Evolutionary conservation across 768 basidiomycete species (phyloP).

Genomic region (Gloeopeniophorella convolvens): DNA sequence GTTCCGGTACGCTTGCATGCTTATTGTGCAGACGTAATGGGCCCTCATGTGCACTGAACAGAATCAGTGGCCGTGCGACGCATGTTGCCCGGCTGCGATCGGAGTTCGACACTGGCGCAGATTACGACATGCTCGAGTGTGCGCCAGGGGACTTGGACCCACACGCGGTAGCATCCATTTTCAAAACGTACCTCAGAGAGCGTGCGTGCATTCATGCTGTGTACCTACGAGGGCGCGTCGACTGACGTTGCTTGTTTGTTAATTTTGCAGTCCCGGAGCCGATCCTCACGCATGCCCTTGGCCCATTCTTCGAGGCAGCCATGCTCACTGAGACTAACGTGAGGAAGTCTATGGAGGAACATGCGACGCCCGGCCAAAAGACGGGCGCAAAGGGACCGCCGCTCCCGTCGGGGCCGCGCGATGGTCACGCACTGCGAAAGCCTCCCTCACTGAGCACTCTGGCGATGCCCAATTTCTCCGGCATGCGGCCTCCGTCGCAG

Average conservation of each 20-base stretch:
- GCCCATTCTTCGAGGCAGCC: constrained; percentile 74
- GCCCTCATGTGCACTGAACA: constrained; percentile 27
- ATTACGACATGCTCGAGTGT: constrained; percentile 75
- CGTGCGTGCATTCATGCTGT: constrained; percentile 46
- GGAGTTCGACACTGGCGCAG: constrained; percentile 85
- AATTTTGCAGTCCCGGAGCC: constrained; percentile 68
- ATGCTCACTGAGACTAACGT: constrained; percentile 48
- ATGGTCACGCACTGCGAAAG: constrained; percentile 48
- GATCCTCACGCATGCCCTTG: constrained; percentile 66
- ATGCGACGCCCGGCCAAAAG: constrained; percentile 10
- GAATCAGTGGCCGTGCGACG: constrained; percentile 76
- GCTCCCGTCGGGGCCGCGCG: constrained; percentile 18
- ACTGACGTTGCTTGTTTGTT: constrained; percentile 9
- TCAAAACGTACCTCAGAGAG: constrained; percentile 90
- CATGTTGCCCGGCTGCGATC: constrained; percentile 69
- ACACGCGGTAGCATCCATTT: constrained; percentile 87
- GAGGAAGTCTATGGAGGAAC: constrained; percentile 24
- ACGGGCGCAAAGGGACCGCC: constrained; percentile 8
- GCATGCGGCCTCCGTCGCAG: constrained; percentile 55
- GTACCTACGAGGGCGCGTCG: background rate
- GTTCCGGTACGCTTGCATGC: constrained; percentile 53
- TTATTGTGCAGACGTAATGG: background rate
- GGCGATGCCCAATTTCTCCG: constrained; percentile 61
- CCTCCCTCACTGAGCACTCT: constrained; percentile 77
- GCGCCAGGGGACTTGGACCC: constrained; percentile 87